A percentile compares a stretch with the other conserved stretches of the same genome.
These are phyloP conservation scores for Wickerhamiella lipophila DNA, from an alignment of 805 yeast species.

Conservation along the genomic window DNA sequence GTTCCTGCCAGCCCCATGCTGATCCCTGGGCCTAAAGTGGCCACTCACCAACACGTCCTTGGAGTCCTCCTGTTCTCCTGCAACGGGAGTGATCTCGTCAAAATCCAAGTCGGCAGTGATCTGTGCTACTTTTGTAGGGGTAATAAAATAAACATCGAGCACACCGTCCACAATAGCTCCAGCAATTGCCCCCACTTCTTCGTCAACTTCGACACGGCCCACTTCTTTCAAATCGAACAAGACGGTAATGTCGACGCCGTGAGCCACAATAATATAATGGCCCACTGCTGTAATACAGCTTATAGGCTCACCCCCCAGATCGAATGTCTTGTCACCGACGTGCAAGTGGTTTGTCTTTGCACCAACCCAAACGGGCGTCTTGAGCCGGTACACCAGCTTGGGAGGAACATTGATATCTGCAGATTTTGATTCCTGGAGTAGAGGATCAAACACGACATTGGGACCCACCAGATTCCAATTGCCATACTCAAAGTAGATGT, in stretches of 20 bases:
- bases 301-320: not conserved
- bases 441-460: conserved; percentile 5
- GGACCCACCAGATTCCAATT: conserved; percentile 7
- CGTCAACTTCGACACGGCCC: not conserved
- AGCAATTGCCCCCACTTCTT: not conserved
- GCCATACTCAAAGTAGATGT: conserved; percentile 3
- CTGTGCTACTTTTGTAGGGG: conserved; percentile 7
- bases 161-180: conserved; percentile 4
- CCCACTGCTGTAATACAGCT: not conserved
- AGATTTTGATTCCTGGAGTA: not conserved
- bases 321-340: conserved; percentile 4
- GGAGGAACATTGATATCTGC: conserved; percentile 1
- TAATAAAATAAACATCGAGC: conserved; percentile 2
- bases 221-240: conserved; percentile 4
- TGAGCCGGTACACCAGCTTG: not conserved
- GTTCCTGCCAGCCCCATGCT: not conserved
- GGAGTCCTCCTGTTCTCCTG: not conserved
- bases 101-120: conserved; percentile 4
- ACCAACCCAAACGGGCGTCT: conserved; percentile 3
- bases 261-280: not conserved
- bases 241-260: not conserved
- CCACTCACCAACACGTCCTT: not conserved
- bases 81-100: not conserved
- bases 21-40: not conserved
- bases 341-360: not conserved